Evolutionary conservation across 345 rosid species (phyloP).

Genomic region (Jatropha curcas): DNA sequence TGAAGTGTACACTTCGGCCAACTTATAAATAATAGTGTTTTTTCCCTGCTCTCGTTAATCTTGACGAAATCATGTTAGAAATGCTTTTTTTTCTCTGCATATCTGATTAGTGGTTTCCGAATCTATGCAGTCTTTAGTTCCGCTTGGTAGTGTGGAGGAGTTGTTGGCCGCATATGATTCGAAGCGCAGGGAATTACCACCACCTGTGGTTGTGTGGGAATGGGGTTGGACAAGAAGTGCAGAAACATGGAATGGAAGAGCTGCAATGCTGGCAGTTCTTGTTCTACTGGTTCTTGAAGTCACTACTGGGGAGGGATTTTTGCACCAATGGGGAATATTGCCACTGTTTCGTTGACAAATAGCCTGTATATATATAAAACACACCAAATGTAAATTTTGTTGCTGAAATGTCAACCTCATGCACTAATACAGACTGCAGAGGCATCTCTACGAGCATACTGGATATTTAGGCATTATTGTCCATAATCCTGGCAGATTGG

Average conservation of each 20-base stretch:
- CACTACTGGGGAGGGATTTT: conserved; percentile 89
- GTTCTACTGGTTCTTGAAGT: conserved; percentile 83
- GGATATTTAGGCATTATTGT: not conserved
- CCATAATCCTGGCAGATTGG: conserved; percentile 5
- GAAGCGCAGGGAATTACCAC: conserved; percentile 83
- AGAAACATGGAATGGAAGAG: conserved; percentile 98
- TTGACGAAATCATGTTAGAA: not conserved
- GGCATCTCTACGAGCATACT: not conserved
- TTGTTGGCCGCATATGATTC: conserved; percentile 86
- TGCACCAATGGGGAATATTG: conserved; percentile 90
- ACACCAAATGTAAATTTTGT: conserved; percentile 23
- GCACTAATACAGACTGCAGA: conserved; percentile 4
- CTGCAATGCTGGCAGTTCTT: conserved; percentile 93
- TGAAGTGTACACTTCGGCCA: too few relatives aligned
- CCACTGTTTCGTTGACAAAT: conserved; percentile 50
- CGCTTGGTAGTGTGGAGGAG: conserved; percentile 93
- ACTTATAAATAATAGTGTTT: not conserved
- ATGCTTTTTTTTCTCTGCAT: not conserved
- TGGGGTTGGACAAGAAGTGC: conserved; percentile 99
- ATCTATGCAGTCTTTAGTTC: conserved; percentile 80
- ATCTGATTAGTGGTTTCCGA: conserved; percentile 12
- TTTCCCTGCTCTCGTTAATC: not conserved
- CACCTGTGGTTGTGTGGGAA: conserved; percentile 95
- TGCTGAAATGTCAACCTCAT: not conserved
- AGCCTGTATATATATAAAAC: not conserved